These are phyloP conservation scores for Rhinocladiella mackenziei DNA, from an alignment of 2,329 filamentous ascomycete genomes.

Conservation along the genomic window DNA sequence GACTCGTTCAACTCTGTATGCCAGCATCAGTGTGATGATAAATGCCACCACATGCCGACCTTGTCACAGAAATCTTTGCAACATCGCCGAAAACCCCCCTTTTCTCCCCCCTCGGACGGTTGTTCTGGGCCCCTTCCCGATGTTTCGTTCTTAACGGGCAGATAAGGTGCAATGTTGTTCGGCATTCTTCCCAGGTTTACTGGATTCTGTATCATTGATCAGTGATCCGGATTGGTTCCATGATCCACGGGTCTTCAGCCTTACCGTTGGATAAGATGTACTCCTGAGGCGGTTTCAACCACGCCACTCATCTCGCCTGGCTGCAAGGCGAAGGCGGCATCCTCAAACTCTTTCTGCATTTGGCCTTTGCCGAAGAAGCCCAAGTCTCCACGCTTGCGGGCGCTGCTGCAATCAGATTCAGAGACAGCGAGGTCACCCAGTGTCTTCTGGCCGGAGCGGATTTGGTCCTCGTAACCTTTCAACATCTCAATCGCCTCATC, in stretches of 20 bases:
- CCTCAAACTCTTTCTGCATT: slow-evolving; percentile 99
- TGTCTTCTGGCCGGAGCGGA: slow-evolving; percentile 63
- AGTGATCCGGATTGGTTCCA: slow-evolving; percentile 4
- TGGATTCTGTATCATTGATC: slow-evolving; percentile 18
- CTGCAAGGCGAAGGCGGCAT: slow-evolving; percentile 85
- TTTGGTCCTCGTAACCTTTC: slow-evolving; percentile 67
- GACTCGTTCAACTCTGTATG: too few relatives aligned
- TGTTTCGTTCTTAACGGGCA: too few relatives aligned
- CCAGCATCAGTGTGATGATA: background rate
- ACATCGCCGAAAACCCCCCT: too few relatives aligned
- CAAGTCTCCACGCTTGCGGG: slow-evolving; percentile 87
- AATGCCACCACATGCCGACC: background rate
- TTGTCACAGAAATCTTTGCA: background rate
- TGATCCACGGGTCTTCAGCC: slow-evolving; percentile 21
- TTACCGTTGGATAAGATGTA: slow-evolving; percentile 94
- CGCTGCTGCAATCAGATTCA: slow-evolving; percentile 94
- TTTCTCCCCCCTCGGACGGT: too few relatives aligned
- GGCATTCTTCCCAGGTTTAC: too few relatives aligned
- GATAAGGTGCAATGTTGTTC: too few relatives aligned
- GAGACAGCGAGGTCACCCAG: slow-evolving; percentile 80
- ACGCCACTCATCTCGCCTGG: slow-evolving; percentile 81
- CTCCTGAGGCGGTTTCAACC: slow-evolving; percentile 86
- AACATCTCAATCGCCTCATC: slow-evolving; percentile 81
- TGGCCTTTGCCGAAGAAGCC: slow-evolving; percentile 92
- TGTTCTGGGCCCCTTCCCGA: too few relatives aligned